Evolutionary conservation across 352 stramenopile species (phyloP), one percentile per base, ranked within the genome.

Genomic region (Pythium angustatum): DNA sequence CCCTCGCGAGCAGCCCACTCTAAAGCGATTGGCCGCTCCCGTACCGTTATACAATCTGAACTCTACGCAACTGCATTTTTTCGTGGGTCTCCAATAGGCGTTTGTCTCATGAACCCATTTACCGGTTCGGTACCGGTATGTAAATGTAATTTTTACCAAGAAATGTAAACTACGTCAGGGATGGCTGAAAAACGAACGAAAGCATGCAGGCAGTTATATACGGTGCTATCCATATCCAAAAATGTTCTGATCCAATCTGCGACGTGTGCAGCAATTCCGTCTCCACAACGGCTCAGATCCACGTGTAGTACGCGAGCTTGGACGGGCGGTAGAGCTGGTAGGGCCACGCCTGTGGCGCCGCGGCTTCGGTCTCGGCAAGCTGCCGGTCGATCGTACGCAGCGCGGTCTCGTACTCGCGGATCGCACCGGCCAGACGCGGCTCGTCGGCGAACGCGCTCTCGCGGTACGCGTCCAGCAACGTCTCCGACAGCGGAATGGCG

Each of bases 231-330:
- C 33, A 38, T 38, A 38, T 12, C 7, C 33, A 38, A 38, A 38
- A 38, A 38, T 38, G 33, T 38, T 7, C 7, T 7, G 33, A 12
- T 38, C 36, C 12, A 27, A 41, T 38, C 48, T 55, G 48, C 27
- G 43, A 49, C 15, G 43, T 28, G 17, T 28, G 17, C 21, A 14
- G 3, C 17, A 28, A 5, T 49, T 28, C 3, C 38, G 38, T n/a
- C 7, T 38, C 7, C 7, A 38, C 7, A 5, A 5, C 3, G 9
- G 8, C 3, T 58, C 50, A 69, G 53, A 69, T 69, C 62, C 62
- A 69, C 53, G 54, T 63, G 54, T 69, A 69, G 36, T 64, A 69
- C 10, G 62, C 45, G 33, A 69, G 54, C 62, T 62, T 60, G 33
- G 31, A 30, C 8, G 62, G 62, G n/a, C 62, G 62, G n/a, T 59